These are phyloP conservation scores for Helichrysum umbraculigerum DNA, from an alignment of 129 eudicot species.

Conservation along the genomic window DNA sequence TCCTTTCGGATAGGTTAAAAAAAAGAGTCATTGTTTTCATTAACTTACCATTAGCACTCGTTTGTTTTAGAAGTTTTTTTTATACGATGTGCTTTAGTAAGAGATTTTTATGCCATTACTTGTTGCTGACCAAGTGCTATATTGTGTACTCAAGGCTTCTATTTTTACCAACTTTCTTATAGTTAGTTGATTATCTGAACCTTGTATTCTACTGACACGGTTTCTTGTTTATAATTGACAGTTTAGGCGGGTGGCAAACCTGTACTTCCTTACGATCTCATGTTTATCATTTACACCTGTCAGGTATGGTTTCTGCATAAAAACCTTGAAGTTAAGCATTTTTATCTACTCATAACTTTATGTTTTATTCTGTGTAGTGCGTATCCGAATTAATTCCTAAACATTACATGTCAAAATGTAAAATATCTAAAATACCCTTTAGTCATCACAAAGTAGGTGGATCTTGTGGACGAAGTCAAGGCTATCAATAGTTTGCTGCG, in stretches of 20 bases:
- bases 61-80: background rate
- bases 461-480: constrained; percentile 1
- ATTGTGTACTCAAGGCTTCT: background rate
- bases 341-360: constrained; percentile 2
- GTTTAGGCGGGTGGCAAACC: constrained; percentile 99
- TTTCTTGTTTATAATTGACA: constrained; percentile 52
- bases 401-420: background rate
- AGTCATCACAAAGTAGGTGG: background rate
- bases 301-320: constrained; percentile 58
- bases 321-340: constrained; percentile 15
- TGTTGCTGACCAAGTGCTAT: background rate
- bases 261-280: constrained; percentile 91
- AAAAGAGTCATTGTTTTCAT: background rate
- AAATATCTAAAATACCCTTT: constrained; percentile 6
- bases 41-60: background rate
- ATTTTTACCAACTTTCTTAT: background rate
- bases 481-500: background rate
- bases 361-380: constrained; percentile 1
- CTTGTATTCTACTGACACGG: constrained; percentile 28
- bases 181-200: constrained; percentile 14
- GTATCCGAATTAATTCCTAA: background rate
- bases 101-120: constrained; percentile 4
- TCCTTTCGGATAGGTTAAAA: background rate
- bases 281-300: constrained; percentile 90
- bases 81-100: background rate